Evolutionary conservation across 768 basidiomycete genomes (phyloP).

Genomic region (Suillus lakei): DNA sequence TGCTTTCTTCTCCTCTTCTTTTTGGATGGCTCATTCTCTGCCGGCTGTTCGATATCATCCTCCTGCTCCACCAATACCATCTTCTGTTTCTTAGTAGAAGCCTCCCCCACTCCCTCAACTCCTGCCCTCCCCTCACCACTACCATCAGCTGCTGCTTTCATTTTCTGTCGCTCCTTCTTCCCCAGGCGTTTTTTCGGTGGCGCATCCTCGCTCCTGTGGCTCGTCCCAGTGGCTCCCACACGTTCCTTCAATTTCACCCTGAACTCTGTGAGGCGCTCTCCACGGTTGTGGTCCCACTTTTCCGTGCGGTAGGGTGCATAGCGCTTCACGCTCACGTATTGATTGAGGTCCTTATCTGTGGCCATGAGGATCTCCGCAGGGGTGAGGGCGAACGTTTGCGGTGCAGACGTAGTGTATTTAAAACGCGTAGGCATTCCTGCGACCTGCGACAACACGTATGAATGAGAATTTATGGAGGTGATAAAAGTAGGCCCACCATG

Average conservation of each 20-base stretch:
- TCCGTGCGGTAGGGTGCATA: constrained; percentile 87
- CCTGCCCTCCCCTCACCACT: not conserved
- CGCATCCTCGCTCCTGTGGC: constrained; percentile 21
- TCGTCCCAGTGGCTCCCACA: constrained; percentile 21
- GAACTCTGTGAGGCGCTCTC: constrained; percentile 72
- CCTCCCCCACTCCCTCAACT: not conserved
- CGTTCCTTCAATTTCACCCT: constrained; percentile 63
- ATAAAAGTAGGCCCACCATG: constrained; percentile 59
- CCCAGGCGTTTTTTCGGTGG: constrained; percentile 66
- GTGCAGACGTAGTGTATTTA: constrained; percentile 77
- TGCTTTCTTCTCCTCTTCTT: constrained; percentile 3
- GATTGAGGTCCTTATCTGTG: constrained; percentile 91
- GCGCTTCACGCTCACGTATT: constrained; percentile 87
- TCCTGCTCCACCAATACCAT: not conserved
- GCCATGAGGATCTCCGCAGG: constrained; percentile 90
- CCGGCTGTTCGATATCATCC: not conserved
- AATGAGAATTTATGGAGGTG: not conserved
- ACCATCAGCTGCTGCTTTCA: constrained; percentile 32
- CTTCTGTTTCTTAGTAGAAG: not conserved
- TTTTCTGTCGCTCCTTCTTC: constrained; percentile 68
- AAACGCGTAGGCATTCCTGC: constrained; percentile 91
- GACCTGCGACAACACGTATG: constrained; percentile 10
- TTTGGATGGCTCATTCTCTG: not conserved
- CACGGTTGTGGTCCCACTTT: constrained; percentile 67
- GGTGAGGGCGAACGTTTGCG: constrained; percentile 69